A percentile compares a stretch with the other conserved stretches of the same genome.
These are phyloP conservation scores for Mortierella sp. DNA, from an alignment of 371 early-diverging fungal species.

Conservation along the genomic window DNA sequence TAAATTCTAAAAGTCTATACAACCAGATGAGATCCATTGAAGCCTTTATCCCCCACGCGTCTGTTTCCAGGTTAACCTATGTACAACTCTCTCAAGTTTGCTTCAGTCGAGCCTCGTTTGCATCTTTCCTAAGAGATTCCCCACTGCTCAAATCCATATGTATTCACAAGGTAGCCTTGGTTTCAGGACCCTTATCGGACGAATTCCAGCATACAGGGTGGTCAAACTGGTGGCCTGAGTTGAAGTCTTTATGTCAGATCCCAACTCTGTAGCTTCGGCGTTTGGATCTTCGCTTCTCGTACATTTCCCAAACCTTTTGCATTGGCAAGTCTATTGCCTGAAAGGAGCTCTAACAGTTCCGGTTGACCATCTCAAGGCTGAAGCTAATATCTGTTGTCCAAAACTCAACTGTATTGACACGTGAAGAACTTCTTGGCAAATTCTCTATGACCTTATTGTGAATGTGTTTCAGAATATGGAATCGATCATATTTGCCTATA, in stretches of 20 bases:
- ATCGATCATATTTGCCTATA: too few species aligned
- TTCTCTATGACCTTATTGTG: too few species aligned
- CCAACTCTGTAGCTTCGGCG: too few species aligned
- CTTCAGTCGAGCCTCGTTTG: neutral
- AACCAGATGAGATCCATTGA: too few species aligned
- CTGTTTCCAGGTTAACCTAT: too few species aligned
- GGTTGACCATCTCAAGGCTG: neutral
- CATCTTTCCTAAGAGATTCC: neutral
- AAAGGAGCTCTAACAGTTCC: neutral
- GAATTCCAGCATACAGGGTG: neutral
- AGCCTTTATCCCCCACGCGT: too few species aligned
- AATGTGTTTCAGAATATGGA: too few species aligned
- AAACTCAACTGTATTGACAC: neutral
- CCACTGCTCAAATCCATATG: neutral
- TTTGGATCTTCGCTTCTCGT: neutral
- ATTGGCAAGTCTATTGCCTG: too few species aligned
- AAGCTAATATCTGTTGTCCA: neutral
- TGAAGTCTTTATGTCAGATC: neutral
- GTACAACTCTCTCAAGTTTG: too few species aligned
- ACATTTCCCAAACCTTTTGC: neutral
- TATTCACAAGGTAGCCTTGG: neutral
- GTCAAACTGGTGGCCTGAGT: neutral
- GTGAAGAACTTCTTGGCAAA: too few species aligned
- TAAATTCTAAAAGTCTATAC: too few species aligned
- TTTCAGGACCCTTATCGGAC: neutral